Evolutionary conservation across 805 yeast genomes (phyloP).

Genomic region (Torulaspora franciscae): DNA sequence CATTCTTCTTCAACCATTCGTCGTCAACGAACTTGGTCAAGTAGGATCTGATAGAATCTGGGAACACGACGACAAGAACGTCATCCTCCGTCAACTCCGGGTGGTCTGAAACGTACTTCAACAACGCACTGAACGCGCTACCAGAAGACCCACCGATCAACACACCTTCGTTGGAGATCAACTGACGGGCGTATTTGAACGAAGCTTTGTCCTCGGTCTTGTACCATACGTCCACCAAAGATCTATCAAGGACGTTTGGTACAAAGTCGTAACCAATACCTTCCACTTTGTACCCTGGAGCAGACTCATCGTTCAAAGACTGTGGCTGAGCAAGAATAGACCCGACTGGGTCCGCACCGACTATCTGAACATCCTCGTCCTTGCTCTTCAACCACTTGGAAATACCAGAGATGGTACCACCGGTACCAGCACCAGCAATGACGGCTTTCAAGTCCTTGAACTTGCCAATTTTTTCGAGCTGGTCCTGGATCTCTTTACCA

Average conservation of each 20-base stretch:
- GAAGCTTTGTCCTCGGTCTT: conserved; percentile 81
- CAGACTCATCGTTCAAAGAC: conserved; percentile 51
- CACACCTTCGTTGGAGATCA: conserved; percentile 79
- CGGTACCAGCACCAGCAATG: conserved; percentile 92
- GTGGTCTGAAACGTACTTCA: conserved; percentile 58
- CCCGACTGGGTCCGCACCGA: conserved; percentile 85
- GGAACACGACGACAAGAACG: conserved; percentile 73
- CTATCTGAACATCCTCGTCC: conserved; percentile 53
- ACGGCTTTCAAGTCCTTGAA: conserved; percentile 63
- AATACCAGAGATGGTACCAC: conserved; percentile 86
- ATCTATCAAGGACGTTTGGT: conserved; percentile 72
- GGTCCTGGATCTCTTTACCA: conserved; percentile 81
- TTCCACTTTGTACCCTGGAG: conserved; percentile 68
- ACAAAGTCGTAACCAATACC: conserved; percentile 89
- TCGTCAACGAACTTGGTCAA: conserved; percentile 84
- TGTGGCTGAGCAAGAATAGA: conserved; percentile 81
- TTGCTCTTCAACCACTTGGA: conserved; percentile 70
- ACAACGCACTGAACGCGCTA: conserved; percentile 73
- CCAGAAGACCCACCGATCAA: conserved; percentile 90
- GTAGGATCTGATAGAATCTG: conserved; percentile 83
- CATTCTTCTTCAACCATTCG: conserved; percentile 82
- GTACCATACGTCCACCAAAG: conserved; percentile 69
- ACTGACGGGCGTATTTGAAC: conserved; percentile 73
- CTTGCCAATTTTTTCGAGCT: conserved; percentile 42
- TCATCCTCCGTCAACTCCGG: conserved; percentile 65